phyloP scores from a whole-genome alignment of 768 basidiomycete genomes.

The Postia placenta region DNA sequence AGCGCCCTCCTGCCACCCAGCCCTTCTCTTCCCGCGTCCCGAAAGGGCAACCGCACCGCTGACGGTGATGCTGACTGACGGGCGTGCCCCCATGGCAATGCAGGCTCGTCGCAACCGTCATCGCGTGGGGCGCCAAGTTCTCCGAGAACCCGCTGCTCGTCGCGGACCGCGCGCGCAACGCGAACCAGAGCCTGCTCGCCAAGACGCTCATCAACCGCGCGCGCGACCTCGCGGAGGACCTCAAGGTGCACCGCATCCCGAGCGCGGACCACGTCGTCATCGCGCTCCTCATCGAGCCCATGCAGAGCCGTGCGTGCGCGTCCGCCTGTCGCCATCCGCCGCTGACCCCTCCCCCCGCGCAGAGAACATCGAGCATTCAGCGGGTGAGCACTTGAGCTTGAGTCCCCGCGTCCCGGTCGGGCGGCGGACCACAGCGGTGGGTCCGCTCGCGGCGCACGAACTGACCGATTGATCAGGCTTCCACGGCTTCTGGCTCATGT shows the following conservation, averaged over 20 bases:
- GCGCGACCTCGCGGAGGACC: constrained; percentile 78
- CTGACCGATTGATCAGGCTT: constrained; percentile 44
- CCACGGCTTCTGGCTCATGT: constrained; percentile 80
- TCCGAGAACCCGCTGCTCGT: constrained; percentile 84
- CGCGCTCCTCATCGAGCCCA: constrained; percentile 71
- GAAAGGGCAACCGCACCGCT: too few species aligned
- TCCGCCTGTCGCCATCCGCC: constrained; percentile 1
- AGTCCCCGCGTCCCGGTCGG: too few species aligned
- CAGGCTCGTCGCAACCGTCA: constrained; percentile 70
- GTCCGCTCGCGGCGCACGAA: too few species aligned
- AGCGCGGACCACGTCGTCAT: constrained; percentile 79
- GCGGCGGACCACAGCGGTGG: too few species aligned
- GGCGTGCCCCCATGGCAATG: neutral
- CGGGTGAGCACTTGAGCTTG: constrained; percentile 38
- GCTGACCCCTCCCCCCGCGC: constrained; percentile 5
- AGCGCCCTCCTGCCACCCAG: constrained; percentile 7
- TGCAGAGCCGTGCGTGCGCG: constrained; percentile 64
- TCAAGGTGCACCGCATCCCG: constrained; percentile 81
- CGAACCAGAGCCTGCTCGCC: constrained; percentile 66
- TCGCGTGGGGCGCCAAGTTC: constrained; percentile 92
- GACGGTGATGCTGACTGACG: constrained; percentile 1
- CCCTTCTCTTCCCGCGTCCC: constrained; percentile 1
- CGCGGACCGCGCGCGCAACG: constrained; percentile 65
- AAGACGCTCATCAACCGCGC: constrained; percentile 75
- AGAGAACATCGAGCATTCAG: constrained; percentile 72